Base-by-base conservation (phyloP, 1,284 basidiomycete species). In the Microbotryum lychnidis-dioicae region DNA sequence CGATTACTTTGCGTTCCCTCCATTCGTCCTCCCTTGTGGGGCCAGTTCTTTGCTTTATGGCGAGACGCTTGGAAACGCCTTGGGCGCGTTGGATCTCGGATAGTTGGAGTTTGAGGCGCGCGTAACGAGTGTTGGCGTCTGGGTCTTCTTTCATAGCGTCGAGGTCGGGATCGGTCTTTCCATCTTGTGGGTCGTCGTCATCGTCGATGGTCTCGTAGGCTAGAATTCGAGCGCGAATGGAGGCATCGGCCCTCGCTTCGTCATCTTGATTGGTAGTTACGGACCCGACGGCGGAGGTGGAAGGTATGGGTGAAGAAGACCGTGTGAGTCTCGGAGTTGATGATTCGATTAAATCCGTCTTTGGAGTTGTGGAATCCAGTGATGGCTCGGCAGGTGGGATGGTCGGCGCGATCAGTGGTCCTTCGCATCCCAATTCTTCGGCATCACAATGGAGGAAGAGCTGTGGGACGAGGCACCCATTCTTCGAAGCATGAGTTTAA, bases 391-490 rank as follows among this genome's bases (percentile, higher is more conserved):
- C 23, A 9, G 16, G 33, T 27, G 18, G 45, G 16, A 53, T n/a
- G 23, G 65, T 42, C 37, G 37, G 12, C 1, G 23, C 56, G 45
- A 62, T 33, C n/a, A n/a, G n/a, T 4, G 64, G 62, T 4, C 67
- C 64, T 27, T 66, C 60, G 54, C 64, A 63, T 1, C 50, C 48
- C 27, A 87, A 76, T 68, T 89, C 87, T 23, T 83, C 81, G 63
- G 85, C 83, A 3, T 81, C 73, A 69, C 85, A 85, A 73, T 86
- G 81, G 5, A 85, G 71, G 75, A 82, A 84, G 61, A 92, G 79
- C 89, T 91, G 64, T 8, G 9, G 47, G 25, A n/a, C 10, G 20
- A 3, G 1, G 6, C 6, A 27, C 14, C 33, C 23, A 16, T 31
- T 14, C 23, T 27, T 33, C 44, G 54, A n/a, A 23, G 33, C 18